Base-by-base conservation (phyloP, 768 basidiomycete genomes). In the Tubosaeta sp. region DNA sequence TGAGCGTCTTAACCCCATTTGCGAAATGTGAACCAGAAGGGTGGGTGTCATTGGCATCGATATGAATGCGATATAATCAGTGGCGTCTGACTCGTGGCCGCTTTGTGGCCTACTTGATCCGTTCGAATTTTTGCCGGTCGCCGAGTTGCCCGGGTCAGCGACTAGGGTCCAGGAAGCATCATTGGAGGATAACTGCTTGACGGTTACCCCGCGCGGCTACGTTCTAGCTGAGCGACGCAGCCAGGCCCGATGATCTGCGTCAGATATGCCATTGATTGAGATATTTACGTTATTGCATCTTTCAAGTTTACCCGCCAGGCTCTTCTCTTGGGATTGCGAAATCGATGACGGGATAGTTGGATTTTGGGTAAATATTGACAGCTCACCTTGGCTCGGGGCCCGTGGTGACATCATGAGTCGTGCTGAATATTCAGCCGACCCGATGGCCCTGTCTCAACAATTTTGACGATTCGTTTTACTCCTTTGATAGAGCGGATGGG, bases 41-140 rank as follows among this genome's bases (percentile, higher is more conserved):
- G 48, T 67, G 46, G 83, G 6, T 81, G 25, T 81, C 59, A 77
- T 82, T 51, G 81, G 81, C 7, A 70, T 84, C 27, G 80, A 83
- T 59, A 82, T 80, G 1, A 81, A 78, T 49, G 34, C 33, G 33
- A 35, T 13, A 26, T 82, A 32, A 80, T 80, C 49, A 17, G 76
- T 55, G 38, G 26, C 27, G 9, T 46, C 35, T 39, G 25, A 22
- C 27, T 48, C 14, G 5, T 25, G 25, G 34, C 16, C 26, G 33
- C 29, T 13, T 41, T 52, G 31, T 32, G 31, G 22, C 32, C 47
- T 42, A 16, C 53, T 46, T 43, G 12, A 27, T 39, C 26, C 26
- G 4, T 56, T 26, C 25, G 3, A 80, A 74, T 10, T 66, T 83
- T 7, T 73, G 72, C 7, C 72, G 79, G 33, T 32, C 43, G 26